Evolutionary conservation across 2,329 filamentous ascomycete species (phyloP).

Genomic region (Metarhizium sp.): DNA sequence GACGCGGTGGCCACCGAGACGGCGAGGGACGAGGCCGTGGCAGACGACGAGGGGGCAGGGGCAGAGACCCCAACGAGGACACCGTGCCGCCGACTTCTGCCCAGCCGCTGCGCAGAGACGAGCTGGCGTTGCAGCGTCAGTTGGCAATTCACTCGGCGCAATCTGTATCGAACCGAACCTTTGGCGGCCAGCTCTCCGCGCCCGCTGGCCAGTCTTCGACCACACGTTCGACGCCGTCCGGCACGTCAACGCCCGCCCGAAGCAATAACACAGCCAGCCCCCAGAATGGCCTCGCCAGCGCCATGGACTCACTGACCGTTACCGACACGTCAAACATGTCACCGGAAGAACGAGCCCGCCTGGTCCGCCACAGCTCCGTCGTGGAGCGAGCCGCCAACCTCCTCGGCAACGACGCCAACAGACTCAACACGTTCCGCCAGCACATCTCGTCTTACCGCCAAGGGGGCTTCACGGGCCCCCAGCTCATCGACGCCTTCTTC

Average conservation of each 20-base stretch:
- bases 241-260: slow-evolving; percentile 8
- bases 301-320: slow-evolving; percentile 43
- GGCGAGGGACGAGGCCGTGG: slow-evolving; percentile 27
- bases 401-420: slow-evolving; percentile 65
- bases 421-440: slow-evolving; percentile 67
- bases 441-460: slow-evolving; percentile 72
- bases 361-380: slow-evolving; percentile 72
- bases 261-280: slow-evolving; percentile 4
- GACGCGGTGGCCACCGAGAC: slow-evolving; percentile 24
- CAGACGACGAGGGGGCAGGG: slow-evolving; percentile 39
- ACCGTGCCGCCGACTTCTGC: slow-evolving; percentile 66
- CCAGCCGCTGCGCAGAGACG: slow-evolving; percentile 73
- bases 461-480: slow-evolving; percentile 57
- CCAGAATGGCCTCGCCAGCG: slow-evolving; percentile 14
- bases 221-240: slow-evolving; percentile 8
- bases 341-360: slow-evolving; percentile 71
- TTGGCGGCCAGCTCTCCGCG: slow-evolving; percentile 70
- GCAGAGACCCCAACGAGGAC: slow-evolving; percentile 81
- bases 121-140: slow-evolving; percentile 84
- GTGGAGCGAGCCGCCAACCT: slow-evolving; percentile 77
- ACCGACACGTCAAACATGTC: slow-evolving; percentile 44
- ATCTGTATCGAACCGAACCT: slow-evolving; percentile 67
- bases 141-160: slow-evolving; percentile 86
- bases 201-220: slow-evolving; percentile 9
- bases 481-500: slow-evolving; percentile 82